Base-by-base conservation (phyloP, 192 early-diverging fungal genomes). In the Rhizophagus prolifer region DNA sequence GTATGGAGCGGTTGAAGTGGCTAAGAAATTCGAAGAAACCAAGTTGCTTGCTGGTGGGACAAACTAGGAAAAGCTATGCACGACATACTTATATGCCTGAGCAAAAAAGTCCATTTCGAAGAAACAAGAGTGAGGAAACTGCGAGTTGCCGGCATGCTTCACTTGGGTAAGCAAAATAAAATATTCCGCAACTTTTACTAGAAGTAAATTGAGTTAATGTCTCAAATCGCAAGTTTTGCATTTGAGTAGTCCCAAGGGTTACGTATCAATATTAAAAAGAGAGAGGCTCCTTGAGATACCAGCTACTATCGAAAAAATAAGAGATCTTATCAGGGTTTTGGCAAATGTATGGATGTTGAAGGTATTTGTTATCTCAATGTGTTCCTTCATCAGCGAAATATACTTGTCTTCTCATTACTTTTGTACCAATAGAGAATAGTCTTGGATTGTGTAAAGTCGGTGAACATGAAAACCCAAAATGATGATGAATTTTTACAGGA, bases 231-330 rank as follows among this genome's bases (percentile, higher is more conserved):
- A 67, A 76, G 60, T 76, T 54, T 67, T 76, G 38, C 63, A 66
- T 67, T 1, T 76, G 62, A 76, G 64, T 76, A 76, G 74, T 76
- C 74, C 74, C 34, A 76, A 66, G 8, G 64, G 50, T 2, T 76
- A 76, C 31, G 30, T 66, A 7, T 21, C 74, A 66, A 76, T 76
- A 47, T 76, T 76, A 63, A 74, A 58, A 54, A 1, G 30, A 59
- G 70, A 72, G 1, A 72, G 59, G 19, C 26, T 72, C 50, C 19
- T 58, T 72, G 70, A 72, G 46, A 16, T 72, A 16, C 54, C 70
- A 58, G 47, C 9, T 72, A n/a, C 31, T n/a, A 16, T 59, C 21
- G 16, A 72, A 72, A 34, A 58, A 59, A 64, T 74, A 74, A 25
- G 28, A 28, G 73, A 74, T 63, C 73, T 74, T 47, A 74, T 74